Evolutionary conservation across 192 early-diverging fungal species (phyloP).

Genomic region (Coemansia sp.): DNA sequence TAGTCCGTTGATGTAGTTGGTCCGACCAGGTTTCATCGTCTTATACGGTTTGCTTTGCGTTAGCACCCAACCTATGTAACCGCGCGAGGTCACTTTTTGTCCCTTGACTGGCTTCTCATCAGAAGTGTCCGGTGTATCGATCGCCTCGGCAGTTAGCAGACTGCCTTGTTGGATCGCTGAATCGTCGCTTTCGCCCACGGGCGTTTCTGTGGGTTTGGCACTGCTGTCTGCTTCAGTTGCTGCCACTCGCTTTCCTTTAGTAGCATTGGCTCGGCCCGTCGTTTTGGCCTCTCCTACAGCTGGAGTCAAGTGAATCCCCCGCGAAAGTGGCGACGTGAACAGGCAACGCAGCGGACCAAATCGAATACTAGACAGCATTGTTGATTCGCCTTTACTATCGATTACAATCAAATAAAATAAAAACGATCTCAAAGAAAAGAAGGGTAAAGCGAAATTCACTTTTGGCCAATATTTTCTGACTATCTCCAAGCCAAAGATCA

Average conservation of each 20-base stretch:
- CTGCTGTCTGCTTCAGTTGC: background rate
- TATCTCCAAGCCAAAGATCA: background rate
- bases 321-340: conserved; percentile 11
- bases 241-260: background rate
- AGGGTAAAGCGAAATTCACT: background rate
- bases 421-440: background rate
- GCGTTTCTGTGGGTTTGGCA: background rate
- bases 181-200: background rate
- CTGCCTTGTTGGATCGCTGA: conserved; percentile 1
- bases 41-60: conserved; percentile 25
- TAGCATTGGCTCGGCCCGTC: background rate
- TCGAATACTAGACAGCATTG: conserved; percentile 29
- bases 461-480: background rate
- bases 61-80: conserved; percentile 39
- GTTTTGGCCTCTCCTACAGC: conserved; percentile 6
- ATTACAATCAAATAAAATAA: conserved; percentile 9
- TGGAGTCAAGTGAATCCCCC: conserved; percentile 19
- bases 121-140: background rate
- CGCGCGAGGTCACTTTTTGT: conserved; percentile 16
- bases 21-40: conserved; percentile 14
- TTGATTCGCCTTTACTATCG: background rate
- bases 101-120: background rate
- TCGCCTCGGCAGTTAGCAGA: background rate
- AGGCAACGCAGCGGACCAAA: conserved; percentile 11
- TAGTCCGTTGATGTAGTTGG: conserved; percentile 31